A percentile compares a stretch with the other conserved stretches of the same genome.
phyloP scores from a whole-genome alignment of 73 alveolate species.

The Tetrahymena thermophila region DNA sequence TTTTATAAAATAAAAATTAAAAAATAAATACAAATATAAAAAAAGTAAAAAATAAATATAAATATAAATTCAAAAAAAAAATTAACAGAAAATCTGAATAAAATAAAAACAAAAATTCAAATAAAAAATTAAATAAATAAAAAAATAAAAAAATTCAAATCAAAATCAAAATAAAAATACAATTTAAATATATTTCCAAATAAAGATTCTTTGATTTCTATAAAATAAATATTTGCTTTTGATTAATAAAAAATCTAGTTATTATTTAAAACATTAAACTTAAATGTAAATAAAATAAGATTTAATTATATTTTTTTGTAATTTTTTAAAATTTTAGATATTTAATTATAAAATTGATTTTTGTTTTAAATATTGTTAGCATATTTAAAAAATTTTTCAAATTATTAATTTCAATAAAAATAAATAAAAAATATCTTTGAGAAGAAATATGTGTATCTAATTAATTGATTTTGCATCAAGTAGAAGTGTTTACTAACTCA shows the following conservation, averaged over 20 bases:
- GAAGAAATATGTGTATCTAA: background rate
- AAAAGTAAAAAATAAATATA: background rate
- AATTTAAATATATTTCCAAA: background rate
- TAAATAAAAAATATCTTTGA: background rate
- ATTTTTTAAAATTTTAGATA: too few species aligned
- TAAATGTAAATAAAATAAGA: too few species aligned
- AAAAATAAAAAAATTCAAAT: background rate
- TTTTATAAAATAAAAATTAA: background rate
- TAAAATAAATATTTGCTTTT: too few species aligned
- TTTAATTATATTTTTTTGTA: too few species aligned
- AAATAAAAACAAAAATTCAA: background rate
- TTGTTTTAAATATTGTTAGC: background rate
- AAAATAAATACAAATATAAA: background rate
- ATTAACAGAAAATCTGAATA: background rate
- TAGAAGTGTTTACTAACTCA: background rate
- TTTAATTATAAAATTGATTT: background rate
- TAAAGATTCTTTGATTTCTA: too few species aligned
- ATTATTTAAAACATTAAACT: too few species aligned
- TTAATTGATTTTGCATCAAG: background rate
- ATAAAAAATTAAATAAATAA: background rate
- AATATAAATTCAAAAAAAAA: background rate
- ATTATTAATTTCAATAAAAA: too few species aligned
- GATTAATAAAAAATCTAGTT: too few species aligned
- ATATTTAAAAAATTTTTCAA: too few species aligned
- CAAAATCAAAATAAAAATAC: too few species aligned